Percentiles rank a stretch among this genome's conserved stretches.
These are phyloP conservation scores for Apostasia shenzhenica DNA, from an alignment of 106 monocot genomes.

Conservation along the genomic window DNA sequence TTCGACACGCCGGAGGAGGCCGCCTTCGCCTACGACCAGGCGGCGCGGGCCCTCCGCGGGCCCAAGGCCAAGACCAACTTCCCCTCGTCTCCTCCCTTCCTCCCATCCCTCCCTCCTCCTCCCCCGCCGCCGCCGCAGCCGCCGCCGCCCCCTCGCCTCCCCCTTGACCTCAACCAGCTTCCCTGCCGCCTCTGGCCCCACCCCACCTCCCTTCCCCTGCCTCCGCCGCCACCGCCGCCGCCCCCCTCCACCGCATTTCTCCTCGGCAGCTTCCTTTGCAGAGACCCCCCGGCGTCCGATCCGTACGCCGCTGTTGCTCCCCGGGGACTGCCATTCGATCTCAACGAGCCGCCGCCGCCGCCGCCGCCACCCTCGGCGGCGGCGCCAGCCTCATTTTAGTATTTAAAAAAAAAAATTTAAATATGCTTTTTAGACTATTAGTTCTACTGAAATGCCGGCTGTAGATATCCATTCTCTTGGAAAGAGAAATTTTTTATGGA, in stretches of 20 bases:
- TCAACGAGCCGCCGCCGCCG: conserved; percentile 2
- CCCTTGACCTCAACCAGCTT: not conserved
- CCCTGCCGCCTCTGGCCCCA: conserved; percentile 4
- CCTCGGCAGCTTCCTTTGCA: not conserved
- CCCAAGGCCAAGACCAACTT: conserved; percentile 12
- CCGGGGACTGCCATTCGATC: not conserved
- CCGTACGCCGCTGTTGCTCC: not conserved
- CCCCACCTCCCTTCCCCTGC: not conserved
- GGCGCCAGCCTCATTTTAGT: not conserved
- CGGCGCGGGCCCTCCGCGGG: conserved; percentile 6
- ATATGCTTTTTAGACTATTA: too few species aligned
- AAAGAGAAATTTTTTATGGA: too few species aligned
- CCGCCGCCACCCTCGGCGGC: not conserved
- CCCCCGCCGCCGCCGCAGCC: conserved; percentile 1
- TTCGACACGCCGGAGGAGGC: conserved; percentile 11
- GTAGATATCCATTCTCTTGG: too few species aligned
- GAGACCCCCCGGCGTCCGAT: not conserved
- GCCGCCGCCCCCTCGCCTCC: not conserved
- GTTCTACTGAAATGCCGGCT: too few species aligned
- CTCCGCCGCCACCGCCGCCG: not conserved
- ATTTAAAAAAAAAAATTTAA: too few species aligned
- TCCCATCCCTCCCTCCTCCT: not conserved
- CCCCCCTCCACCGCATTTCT: not conserved
- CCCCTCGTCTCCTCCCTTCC: not conserved
- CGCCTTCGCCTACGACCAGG: conserved; percentile 5